Evolutionary conservation across 2,329 filamentous ascomycete species (phyloP), one percentile per base, ranked within the genome.

Genomic region (Diaporthe aspalathi): DNA sequence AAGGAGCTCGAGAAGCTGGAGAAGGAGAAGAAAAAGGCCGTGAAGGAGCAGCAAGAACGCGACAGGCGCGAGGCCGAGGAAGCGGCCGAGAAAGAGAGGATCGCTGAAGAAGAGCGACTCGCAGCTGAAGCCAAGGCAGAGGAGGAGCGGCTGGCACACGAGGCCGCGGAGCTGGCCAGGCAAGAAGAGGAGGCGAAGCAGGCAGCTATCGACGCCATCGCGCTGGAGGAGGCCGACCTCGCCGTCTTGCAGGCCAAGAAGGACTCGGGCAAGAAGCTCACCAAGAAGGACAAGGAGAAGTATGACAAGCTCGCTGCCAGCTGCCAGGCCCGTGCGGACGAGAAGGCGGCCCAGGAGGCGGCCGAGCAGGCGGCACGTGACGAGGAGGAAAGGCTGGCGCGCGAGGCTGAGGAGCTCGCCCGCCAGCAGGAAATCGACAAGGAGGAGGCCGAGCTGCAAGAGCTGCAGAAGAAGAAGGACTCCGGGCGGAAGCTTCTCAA

Each of bases 1-100:
- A 87, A 84, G 72, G 86, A 88, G 47, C 56, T 77, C 11, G 72
- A 75, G 32, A 74, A 71, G 70, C 76, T 81, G 3, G 77, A 78
- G 49, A 75, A 69, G 57, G 76, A 74, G 71, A 73, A 77, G 73
- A 75, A 74, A 49, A 76, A 76, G 70, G 76, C 69, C 45, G 74
- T 77, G 40, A 74, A 75, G 70, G 75, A 76, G 68, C 76, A 77
- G 73, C 70, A 70, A 45, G 68, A 68, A 20, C 70, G 68, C 22
- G 72, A 73, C 27, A 68, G 60, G 49, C 67, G 72, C 27, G 72
- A 73, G 57, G 72, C 72, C 24, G 69, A 73, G 52, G 72, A 73
- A 24, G 72, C 70, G 6, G 70, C 70, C 3, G 70, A 72, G 52
- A 57, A 43, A 14, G 72, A 71, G 4, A 63, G 67, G 20, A 16